Evolutionary conservation across 2,329 filamentous ascomycete species (phyloP).

Genomic region (Orbilia javanica): DNA sequence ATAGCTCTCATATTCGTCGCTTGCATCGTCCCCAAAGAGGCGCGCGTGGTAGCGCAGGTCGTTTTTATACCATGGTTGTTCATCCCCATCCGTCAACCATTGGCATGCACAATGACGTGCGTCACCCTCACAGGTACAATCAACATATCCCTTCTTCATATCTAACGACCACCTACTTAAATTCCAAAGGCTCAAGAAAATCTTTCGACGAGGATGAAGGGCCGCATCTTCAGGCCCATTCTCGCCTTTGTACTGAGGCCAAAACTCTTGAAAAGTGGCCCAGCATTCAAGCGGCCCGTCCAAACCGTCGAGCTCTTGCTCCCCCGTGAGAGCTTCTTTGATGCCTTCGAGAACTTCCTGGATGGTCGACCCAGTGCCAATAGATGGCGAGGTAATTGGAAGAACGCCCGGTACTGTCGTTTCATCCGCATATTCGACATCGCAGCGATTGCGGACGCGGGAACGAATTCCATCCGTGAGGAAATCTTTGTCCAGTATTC

Average conservation of each 20-base stretch:
- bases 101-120: neutral
- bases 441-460: neutral
- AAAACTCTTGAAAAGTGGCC: conserved; percentile 18
- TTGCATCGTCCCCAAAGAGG: neutral
- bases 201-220: conserved; percentile 9
- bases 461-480: conserved; percentile 6
- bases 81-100: neutral
- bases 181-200: conserved; percentile 22
- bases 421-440: neutral
- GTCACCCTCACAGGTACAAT: conserved; percentile 2
- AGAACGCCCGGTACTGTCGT: conserved; percentile 6
- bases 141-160: neutral
- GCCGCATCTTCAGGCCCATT: neutral
- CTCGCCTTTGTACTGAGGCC: neutral
- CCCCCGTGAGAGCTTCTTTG: neutral
- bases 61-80: neutral
- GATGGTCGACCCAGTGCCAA: neutral
- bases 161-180: conserved; percentile 3
- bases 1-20: neutral
- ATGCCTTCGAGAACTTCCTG: neutral
- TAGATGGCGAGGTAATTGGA: neutral
- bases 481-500: conserved; percentile 2
- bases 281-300: conserved; percentile 7
- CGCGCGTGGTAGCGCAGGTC: neutral
- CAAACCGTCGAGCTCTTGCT: neutral